Conservation (phyloP, 257 asterid species). For the Nicotiana attenuata region DNA sequence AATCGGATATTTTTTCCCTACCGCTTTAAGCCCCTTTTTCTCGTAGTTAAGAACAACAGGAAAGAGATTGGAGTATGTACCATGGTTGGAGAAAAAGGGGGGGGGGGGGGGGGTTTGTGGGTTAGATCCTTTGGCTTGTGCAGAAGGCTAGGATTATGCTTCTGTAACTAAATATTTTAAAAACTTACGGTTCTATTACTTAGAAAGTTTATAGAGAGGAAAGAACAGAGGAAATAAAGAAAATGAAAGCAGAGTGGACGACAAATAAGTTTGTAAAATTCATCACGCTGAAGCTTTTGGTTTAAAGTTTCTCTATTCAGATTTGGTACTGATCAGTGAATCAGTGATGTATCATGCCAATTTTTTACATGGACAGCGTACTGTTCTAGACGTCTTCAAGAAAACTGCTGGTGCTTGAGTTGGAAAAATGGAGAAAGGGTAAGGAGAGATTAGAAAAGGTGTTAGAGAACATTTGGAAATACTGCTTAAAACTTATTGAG, state of each 20-base stretch:
- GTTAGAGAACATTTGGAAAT: neutral
- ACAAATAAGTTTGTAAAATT: neutral
- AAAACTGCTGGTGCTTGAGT: neutral
- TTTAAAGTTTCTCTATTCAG: neutral
- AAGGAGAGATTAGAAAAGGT: too few species aligned
- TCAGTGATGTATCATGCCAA: neutral
- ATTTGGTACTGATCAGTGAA: neutral
- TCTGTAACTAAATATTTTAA: neutral
- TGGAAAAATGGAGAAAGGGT: neutral
- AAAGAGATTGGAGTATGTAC: neutral
- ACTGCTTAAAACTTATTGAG: neutral
- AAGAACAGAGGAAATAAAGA: neutral
- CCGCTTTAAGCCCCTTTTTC: neutral
- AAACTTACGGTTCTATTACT: neutral
- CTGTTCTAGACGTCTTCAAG: neutral
- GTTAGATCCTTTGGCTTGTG: neutral
- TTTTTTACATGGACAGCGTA: neutral
- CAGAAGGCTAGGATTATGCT: neutral
- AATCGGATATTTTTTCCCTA: neutral
- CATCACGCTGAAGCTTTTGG: neutral
- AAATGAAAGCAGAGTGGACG: neutral
- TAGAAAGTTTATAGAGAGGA: neutral
- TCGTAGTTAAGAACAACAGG: neutral
- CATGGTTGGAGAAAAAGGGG: neutral
- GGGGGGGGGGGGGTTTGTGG: neutral